These are phyloP conservation scores for Colletotrichum tamarilloi DNA, from an alignment of 2,329 filamentous ascomycete genomes.

Conservation along the genomic window DNA sequence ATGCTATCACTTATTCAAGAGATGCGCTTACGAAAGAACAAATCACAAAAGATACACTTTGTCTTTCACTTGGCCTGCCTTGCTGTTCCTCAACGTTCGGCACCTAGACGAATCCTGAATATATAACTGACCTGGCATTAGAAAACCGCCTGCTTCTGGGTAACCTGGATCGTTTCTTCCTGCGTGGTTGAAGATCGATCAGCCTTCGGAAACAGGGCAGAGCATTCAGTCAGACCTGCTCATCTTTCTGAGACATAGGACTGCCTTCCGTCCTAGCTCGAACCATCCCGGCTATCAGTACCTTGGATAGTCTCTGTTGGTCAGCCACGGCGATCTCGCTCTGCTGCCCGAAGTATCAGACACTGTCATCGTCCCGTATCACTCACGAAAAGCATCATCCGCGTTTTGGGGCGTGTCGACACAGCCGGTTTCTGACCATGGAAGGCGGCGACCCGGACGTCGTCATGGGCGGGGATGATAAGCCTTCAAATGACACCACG, in stretches of 20 bases:
- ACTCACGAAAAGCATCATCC: background rate
- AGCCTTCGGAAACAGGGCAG: background rate
- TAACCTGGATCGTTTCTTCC: background rate
- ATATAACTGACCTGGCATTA: background rate
- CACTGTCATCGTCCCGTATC: background rate
- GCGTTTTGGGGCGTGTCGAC: slow-evolving; percentile 10
- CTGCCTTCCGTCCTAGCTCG: background rate
- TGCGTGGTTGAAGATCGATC: background rate
- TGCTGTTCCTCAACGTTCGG: background rate
- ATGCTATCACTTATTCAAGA: background rate
- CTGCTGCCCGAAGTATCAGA: background rate
- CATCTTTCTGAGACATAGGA: background rate
- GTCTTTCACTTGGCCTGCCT: background rate
- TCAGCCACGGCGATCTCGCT: background rate
- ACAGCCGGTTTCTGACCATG: slow-evolving; percentile 14
- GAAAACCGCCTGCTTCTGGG: background rate
- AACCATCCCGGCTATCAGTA: background rate
- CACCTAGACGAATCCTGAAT: background rate
- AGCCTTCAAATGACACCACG: slow-evolving; percentile 55
- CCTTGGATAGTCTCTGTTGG: background rate
- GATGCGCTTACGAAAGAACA: background rate
- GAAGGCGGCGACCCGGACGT: slow-evolving; percentile 37
- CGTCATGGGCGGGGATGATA: slow-evolving; percentile 56
- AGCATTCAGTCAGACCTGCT: background rate
- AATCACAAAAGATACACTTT: background rate